These are phyloP conservation scores for Cercospora sp. DNA, from an alignment of 2,329 filamentous ascomycete species.

Conservation along the genomic window DNA sequence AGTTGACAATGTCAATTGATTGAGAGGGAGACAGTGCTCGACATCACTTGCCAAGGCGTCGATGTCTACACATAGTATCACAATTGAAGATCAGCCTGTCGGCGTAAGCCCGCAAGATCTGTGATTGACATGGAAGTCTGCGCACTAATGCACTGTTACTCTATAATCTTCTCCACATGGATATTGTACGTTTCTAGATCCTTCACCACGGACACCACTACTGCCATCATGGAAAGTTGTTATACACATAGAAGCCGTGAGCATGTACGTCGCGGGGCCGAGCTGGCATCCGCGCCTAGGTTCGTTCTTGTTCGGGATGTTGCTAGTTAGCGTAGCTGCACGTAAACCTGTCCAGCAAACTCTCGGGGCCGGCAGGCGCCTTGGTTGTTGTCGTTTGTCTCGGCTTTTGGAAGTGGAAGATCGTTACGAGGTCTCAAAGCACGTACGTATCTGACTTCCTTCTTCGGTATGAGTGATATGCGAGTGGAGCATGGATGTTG, in stretches of 20 bases:
- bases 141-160: background rate
- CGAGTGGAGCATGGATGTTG: background rate
- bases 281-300: background rate
- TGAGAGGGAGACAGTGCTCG: background rate
- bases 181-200: background rate
- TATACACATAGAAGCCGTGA: background rate
- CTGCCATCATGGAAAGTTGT: background rate
- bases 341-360: background rate
- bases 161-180: background rate
- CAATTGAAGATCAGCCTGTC: background rate
- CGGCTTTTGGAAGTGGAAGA: background rate
- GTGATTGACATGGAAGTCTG: background rate
- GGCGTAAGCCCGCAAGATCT: background rate
- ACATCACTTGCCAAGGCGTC: background rate
- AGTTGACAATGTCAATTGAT: background rate
- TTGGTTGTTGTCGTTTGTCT: background rate
- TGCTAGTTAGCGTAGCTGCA: background rate
- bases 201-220: background rate
- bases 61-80: background rate
- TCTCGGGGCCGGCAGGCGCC: background rate
- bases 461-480: background rate
- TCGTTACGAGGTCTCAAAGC: background rate
- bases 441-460: background rate
- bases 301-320: background rate
- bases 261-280: background rate